Base-by-base conservation (phyloP, 257 asterid genomes). In the Oldenlandia corymbosa region DNA sequence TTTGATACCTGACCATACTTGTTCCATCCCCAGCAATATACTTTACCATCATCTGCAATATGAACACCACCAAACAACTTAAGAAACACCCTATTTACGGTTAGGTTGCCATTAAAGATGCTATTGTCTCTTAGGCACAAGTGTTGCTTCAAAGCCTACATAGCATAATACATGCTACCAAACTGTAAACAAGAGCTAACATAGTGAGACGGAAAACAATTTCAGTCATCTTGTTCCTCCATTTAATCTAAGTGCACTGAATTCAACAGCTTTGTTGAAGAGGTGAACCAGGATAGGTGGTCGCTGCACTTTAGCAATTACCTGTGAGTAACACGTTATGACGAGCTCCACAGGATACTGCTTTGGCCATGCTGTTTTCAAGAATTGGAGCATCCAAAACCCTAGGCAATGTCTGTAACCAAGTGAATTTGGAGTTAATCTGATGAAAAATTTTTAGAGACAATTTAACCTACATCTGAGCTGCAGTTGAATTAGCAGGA, bases 11-110 rank as follows among this genome's bases (percentile, higher is more conserved):
- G 95, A 46, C 94, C 95, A 24, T 85, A 88, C 70, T 88, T 88
- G 73, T 85, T 88, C 95, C 94, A 83, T 28, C 94, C 91, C 95
- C 95, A 88, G 82, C 87, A 58, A 51, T 74, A 85, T 51, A 88
- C 71, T 63, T 73, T 75, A 61, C 77, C 75, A 34, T 80, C 84
- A 64, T 80, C 95, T 88, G 78, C 60, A 51, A 39, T 37, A n/a
- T 39, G 39, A 9, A 39, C 20, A 36, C n/a, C 4, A 46, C 14
- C 7, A 66, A 3, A 59, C 30, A 2, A 0, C 1, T 41, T 30
- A 6, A 30, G 9, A 58, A 0, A 66, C 24, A 51, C 24, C 37
- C 20, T 14, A 34, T 9, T 34, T 4, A 34, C 4, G 4, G 6
- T 3, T 34, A 34, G 9, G 39, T 34, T 34, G 24, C 34, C 24